Evolutionary conservation across 352 stramenopile species (phyloP).

Genomic region (Elongisporangium senticosum): DNA sequence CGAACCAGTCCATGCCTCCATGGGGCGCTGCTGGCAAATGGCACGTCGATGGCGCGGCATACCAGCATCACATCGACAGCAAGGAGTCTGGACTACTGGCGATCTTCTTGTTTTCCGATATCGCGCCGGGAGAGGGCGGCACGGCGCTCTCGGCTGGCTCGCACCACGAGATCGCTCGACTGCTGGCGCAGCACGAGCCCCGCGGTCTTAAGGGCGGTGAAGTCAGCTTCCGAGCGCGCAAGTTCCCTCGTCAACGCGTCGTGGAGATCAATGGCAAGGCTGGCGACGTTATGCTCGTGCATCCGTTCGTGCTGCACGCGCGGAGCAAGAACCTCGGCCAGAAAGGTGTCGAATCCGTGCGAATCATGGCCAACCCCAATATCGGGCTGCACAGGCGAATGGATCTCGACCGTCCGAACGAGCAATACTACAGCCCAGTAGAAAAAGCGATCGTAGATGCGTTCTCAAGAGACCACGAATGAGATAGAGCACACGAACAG

Average conservation of each 20-base stretch:
- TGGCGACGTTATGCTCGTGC: constrained; percentile 75
- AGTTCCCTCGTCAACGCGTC: constrained; percentile 23
- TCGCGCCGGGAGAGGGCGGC: constrained; percentile 50
- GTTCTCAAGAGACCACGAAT: constrained; percentile 4
- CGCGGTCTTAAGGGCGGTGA: constrained; percentile 53
- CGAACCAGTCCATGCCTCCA: constrained; percentile 33
- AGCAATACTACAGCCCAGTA: constrained; percentile 31
- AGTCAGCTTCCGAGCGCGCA: constrained; percentile 37
- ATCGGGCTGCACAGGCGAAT: constrained; percentile 41
- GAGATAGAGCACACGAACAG: too few relatives aligned
- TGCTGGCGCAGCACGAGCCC: constrained; percentile 48
- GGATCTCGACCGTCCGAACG: constrained; percentile 25
- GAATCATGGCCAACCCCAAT: constrained; percentile 73
- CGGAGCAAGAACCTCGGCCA: constrained; percentile 59
- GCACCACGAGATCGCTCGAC: constrained; percentile 45
- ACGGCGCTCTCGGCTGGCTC: constrained; percentile 66
- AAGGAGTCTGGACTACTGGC: constrained; percentile 59
- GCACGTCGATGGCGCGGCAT: constrained; percentile 76
- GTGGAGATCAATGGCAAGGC: constrained; percentile 64
- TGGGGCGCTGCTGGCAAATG: constrained; percentile 71
- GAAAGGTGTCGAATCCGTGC: constrained; percentile 46
- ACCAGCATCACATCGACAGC: constrained; percentile 70
- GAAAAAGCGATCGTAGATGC: constrained; percentile 37
- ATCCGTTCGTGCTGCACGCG: constrained; percentile 78
- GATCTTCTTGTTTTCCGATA: constrained; percentile 83